phyloP scores from a whole-genome alignment of 805 yeast species.

The Myxozyma geophila region DNA sequence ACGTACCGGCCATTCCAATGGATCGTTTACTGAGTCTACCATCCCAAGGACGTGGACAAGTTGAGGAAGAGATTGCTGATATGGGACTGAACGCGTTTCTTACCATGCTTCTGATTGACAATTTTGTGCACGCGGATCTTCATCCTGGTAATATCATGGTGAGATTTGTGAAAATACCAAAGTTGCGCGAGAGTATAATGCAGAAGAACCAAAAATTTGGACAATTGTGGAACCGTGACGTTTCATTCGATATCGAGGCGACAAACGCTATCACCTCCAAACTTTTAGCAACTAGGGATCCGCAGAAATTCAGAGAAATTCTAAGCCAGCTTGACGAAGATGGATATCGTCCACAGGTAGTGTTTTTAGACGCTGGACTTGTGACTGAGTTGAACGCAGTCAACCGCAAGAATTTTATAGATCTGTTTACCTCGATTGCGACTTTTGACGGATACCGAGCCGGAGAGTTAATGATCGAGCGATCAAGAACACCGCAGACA shows the following conservation, averaged over 20 bases:
- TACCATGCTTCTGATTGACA: conserved; percentile 89
- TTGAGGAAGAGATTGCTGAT: conserved; percentile 64
- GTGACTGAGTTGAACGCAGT: conserved; percentile 82
- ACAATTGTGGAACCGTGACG: conserved; percentile 23
- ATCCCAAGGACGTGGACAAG: conserved; percentile 41
- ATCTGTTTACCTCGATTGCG: conserved; percentile 83
- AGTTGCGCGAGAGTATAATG: conserved; percentile 9
- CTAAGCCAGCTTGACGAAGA: conserved; percentile 55
- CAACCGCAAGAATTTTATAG: conserved; percentile 85
- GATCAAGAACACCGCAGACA: conserved; percentile 93
- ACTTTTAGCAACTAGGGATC: conserved; percentile 38
- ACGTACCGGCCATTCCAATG: conserved; percentile 82
- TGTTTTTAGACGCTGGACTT: conserved; percentile 90
- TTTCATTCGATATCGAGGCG: conserved; percentile 37
- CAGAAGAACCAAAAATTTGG: conserved; percentile 1
- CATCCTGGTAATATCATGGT: conserved; percentile 96
- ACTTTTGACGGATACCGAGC: conserved; percentile 93
- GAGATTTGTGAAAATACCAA: conserved; percentile 59
- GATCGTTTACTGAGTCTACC: conserved; percentile 60
- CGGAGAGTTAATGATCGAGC: conserved; percentile 93
- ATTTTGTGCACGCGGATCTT: conserved; percentile 93
- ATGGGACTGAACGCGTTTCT: conserved; percentile 88
- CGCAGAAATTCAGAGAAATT: conserved; percentile 36
- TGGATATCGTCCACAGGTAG: conserved; percentile 81
- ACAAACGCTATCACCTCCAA: conserved; percentile 38